Evolutionary conservation across 371 early-diverging fungal genomes (phyloP).

Genomic region (Saksenaea oblongispora): DNA sequence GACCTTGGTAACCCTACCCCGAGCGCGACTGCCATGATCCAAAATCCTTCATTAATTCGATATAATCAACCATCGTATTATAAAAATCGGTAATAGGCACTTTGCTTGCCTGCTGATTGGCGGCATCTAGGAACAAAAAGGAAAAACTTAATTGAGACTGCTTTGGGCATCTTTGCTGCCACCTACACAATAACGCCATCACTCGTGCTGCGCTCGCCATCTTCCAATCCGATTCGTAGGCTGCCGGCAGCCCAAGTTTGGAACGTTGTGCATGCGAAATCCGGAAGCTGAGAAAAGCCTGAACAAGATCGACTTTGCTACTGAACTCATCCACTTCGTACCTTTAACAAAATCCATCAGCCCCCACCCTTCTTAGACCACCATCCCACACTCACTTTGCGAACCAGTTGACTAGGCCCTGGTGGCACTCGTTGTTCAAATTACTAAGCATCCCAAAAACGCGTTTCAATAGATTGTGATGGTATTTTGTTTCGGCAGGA

Average conservation of each 20-base stretch:
- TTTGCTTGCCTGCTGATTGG: constrained; percentile 61
- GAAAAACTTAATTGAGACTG: constrained; percentile 6
- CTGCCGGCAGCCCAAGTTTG: constrained; percentile 34
- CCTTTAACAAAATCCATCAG: too few species aligned
- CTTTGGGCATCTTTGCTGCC: background rate
- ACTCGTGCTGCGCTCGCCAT: constrained; percentile 84
- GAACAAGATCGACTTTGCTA: constrained; percentile 76
- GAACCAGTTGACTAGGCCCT: constrained; percentile 80
- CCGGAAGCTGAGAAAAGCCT: constrained; percentile 81
- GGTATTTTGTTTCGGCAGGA: constrained; percentile 69
- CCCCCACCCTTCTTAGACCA: too few species aligned
- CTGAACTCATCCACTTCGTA: constrained; percentile 64
- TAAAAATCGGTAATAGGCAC: constrained; percentile 79
- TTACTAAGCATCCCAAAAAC: constrained; percentile 76
- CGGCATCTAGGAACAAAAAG: constrained; percentile 55
- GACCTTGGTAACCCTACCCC: constrained; percentile 42
- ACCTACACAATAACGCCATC: constrained; percentile 84
- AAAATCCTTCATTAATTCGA: constrained; percentile 82
- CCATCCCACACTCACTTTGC: constrained; percentile 44
- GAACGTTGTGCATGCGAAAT: constrained; percentile 60
- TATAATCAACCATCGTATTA: constrained; percentile 81
- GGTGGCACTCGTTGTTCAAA: constrained; percentile 75
- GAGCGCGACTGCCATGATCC: constrained; percentile 81
- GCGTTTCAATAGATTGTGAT: constrained; percentile 72
- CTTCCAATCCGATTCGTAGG: constrained; percentile 82